Evolutionary conservation across 306 rosid genomes (phyloP).

Genomic region (Vachellia pachyceras): DNA sequence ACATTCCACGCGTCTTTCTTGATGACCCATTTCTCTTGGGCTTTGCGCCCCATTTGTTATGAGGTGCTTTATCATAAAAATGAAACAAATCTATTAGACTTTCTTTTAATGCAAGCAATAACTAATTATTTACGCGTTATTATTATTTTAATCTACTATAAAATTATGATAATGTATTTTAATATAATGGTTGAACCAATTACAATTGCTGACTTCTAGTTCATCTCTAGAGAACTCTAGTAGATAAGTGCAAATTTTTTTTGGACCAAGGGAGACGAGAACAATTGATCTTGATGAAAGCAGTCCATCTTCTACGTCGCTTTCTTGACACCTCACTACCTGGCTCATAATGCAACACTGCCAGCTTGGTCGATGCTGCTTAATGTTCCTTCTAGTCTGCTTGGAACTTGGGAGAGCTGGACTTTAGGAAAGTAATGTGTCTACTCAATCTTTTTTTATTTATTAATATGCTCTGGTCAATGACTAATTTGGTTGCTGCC

Average conservation of each 20-base stretch:
- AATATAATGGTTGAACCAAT: neutral
- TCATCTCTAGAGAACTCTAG: neutral
- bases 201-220: neutral
- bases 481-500: constrained; percentile 12
- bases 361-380: constrained; percentile 18
- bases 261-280: neutral
- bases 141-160: neutral
- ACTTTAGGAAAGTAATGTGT: neutral
- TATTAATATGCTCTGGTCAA: constrained; percentile 22
- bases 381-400: neutral
- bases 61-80: neutral
- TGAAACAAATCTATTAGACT: neutral
- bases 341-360: neutral
- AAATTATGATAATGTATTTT: neutral
- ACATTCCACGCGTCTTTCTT: constrained; percentile 3
- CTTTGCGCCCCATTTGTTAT: neutral
- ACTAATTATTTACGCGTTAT: neutral
- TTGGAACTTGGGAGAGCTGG: constrained; percentile 5
- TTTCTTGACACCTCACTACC: constrained; percentile 15
- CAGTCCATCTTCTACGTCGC: constrained; percentile 15
- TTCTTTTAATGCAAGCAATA: neutral
- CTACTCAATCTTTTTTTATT: constrained; percentile 10
- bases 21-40: neutral
- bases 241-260: neutral
- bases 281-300: neutral